Evolutionary conservation across 495 filamentous ascomycete genomes (phyloP).

Genomic region (Penicillium daleae): DNA sequence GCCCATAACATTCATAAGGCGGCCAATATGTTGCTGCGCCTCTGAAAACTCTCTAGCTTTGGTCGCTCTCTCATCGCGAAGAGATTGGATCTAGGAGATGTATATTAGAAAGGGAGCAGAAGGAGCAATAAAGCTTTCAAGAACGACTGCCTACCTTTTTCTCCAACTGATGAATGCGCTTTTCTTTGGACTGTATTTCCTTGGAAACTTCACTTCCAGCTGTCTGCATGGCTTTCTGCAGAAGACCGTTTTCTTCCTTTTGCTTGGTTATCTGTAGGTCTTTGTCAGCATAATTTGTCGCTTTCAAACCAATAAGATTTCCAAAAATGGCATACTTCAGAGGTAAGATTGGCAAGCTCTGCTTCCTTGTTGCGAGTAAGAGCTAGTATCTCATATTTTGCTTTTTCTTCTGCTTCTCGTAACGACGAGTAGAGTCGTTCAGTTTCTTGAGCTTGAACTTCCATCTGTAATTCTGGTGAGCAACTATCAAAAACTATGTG

Average conservation of each 20-base stretch:
- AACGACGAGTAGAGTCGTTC: slow-evolving; percentile 28
- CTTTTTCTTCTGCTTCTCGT: slow-evolving; percentile 28
- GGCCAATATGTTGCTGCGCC: slow-evolving; percentile 52
- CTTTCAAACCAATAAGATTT: not conserved
- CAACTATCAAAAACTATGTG: not conserved
- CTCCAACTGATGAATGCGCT: slow-evolving; percentile 43
- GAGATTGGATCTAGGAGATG: slow-evolving; percentile 37
- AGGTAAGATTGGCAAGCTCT: slow-evolving; percentile 20
- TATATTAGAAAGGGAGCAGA: not conserved
- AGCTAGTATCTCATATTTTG: slow-evolving; percentile 22
- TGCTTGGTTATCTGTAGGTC: slow-evolving; percentile 27
- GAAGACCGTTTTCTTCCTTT: slow-evolving; percentile 28
- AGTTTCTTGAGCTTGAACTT: slow-evolving; percentile 26
- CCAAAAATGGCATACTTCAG: slow-evolving; percentile 28
- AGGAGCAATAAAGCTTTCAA: not conserved
- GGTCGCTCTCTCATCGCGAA: slow-evolving; percentile 44
- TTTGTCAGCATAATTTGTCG: not conserved
- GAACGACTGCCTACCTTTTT: slow-evolving; percentile 33
- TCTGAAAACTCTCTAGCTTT: slow-evolving; percentile 54
- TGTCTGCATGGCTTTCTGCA: slow-evolving; percentile 35
- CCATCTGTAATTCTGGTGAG: slow-evolving; percentile 28
- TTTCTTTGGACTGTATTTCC: slow-evolving; percentile 41
- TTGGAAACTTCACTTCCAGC: slow-evolving; percentile 30
- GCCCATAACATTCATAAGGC: slow-evolving; percentile 53
- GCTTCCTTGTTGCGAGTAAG: slow-evolving; percentile 24